These are phyloP conservation scores for Podila horticola DNA, from an alignment of 192 early-diverging fungal genomes.

Conservation along the genomic window DNA sequence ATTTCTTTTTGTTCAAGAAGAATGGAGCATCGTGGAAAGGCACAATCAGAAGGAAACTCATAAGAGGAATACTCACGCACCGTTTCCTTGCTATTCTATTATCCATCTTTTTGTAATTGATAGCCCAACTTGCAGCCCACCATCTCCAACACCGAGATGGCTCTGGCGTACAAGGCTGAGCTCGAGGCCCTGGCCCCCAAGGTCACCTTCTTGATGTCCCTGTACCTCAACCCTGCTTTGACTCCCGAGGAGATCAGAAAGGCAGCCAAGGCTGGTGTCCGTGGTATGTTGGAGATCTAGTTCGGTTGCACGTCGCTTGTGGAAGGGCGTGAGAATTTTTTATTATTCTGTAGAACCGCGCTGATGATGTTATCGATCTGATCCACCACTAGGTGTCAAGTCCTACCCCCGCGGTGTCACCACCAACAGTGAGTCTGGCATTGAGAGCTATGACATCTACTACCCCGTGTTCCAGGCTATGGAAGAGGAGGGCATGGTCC, in stretches of 20 bases:
- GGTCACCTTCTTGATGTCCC: constrained; percentile 92
- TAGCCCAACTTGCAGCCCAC: constrained; percentile 96
- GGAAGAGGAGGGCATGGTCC: constrained; percentile 92
- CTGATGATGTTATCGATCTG: not conserved
- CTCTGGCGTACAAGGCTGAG: constrained; percentile 83
- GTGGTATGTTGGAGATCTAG: constrained; percentile 51
- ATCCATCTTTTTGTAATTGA: not conserved
- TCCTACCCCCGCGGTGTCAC: constrained; percentile 97
- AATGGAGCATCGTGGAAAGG: not conserved
- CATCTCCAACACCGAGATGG: constrained; percentile 87
- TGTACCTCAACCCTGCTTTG: constrained; percentile 89
- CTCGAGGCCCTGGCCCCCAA: constrained; percentile 85
- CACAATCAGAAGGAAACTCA: not conserved
- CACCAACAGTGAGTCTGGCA: constrained; percentile 96
- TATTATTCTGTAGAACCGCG: not conserved
- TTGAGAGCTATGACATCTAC: constrained; percentile 90
- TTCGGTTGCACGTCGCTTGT: not conserved
- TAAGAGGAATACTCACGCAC: not conserved
- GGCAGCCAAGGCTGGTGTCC: constrained; percentile 86
- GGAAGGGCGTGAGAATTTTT: not conserved
- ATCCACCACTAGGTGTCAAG: constrained; percentile 73
- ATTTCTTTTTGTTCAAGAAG: constrained; percentile 1
- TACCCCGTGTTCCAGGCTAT: constrained; percentile 96
- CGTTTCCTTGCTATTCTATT: not conserved
- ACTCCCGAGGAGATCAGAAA: constrained; percentile 90